Evolutionary conservation across 495 filamentous ascomycete genomes (phyloP).

Genomic region (Penicillium fimorum): DNA sequence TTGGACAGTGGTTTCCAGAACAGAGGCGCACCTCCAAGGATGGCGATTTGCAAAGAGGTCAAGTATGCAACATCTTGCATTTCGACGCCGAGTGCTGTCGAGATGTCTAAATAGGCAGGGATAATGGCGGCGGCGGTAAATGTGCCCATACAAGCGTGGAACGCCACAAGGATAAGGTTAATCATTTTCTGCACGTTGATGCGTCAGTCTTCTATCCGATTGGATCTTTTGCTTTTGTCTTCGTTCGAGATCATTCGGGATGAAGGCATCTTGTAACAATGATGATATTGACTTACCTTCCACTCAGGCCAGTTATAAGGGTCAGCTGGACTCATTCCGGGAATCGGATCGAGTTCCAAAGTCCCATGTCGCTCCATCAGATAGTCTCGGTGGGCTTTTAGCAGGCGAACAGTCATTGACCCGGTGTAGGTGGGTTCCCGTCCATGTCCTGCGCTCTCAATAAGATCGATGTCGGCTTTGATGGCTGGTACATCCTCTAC

Average conservation of each 20-base stretch:
- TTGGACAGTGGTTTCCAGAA: conserved; percentile 59
- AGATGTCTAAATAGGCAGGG: conserved; percentile 48
- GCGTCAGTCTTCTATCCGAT: conserved; percentile 10
- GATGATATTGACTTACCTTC: conserved; percentile 42
- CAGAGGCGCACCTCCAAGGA: conserved; percentile 48
- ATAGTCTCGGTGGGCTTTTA: conserved; percentile 48
- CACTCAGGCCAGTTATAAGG: conserved; percentile 57
- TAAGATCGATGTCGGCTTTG: conserved; percentile 34
- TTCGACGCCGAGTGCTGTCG: conserved; percentile 38
- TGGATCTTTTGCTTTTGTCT: not conserved
- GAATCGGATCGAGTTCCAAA: conserved; percentile 52
- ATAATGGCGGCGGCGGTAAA: conserved; percentile 55
- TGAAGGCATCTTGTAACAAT: not conserved
- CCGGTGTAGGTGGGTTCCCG: conserved; percentile 30
- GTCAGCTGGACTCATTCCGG: conserved; percentile 48
- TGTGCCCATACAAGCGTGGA: conserved; percentile 57
- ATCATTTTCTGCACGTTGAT: conserved; percentile 46
- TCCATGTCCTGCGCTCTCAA: conserved; percentile 34
- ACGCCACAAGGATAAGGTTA: conserved; percentile 53
- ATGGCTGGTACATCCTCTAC: conserved; percentile 13
- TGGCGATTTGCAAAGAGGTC: conserved; percentile 50
- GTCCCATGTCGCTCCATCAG: conserved; percentile 55
- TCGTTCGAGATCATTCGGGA: not conserved
- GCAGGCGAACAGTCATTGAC: conserved; percentile 31
- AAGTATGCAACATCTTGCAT: conserved; percentile 49